Evolutionary conservation across 345 rosid genomes (phyloP).

Genomic region (Trapa incisa): DNA sequence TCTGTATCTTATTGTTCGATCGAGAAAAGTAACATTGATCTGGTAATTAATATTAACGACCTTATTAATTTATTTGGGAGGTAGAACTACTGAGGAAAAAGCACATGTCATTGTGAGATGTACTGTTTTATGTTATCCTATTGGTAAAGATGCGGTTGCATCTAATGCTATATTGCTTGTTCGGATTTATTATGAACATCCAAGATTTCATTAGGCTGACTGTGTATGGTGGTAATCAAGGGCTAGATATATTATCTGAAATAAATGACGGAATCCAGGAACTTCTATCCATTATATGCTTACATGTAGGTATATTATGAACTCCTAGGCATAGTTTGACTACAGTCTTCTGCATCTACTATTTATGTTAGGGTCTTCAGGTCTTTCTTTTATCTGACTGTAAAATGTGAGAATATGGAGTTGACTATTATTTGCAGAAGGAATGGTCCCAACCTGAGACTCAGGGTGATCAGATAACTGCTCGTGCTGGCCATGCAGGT

Average conservation of each 20-base stretch:
- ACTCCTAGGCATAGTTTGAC: neutral
- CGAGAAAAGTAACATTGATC: neutral
- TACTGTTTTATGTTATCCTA: neutral
- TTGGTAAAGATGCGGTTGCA: neutral
- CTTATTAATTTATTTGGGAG: neutral
- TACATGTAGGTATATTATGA: too few species aligned
- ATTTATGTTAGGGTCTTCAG: neutral
- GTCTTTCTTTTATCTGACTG: neutral
- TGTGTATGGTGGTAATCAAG: neutral
- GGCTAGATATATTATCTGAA: neutral
- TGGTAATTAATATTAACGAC: neutral
- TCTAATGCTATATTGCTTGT: neutral
- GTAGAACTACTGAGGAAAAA: neutral
- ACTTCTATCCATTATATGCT: neutral
- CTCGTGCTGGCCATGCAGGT: constrained; percentile 95
- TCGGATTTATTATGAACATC: neutral
- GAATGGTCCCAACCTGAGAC: constrained; percentile 91
- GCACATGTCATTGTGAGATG: neutral
- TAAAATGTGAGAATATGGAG: neutral
- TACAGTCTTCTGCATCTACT: neutral
- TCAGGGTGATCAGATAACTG: constrained; percentile 55
- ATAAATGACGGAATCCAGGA: neutral
- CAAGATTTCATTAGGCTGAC: neutral
- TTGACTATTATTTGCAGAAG: constrained; percentile 34
- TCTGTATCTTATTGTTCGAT: neutral